Conservation (phyloP, 345 rosid species). For the Aethionema arabicum region DNA sequence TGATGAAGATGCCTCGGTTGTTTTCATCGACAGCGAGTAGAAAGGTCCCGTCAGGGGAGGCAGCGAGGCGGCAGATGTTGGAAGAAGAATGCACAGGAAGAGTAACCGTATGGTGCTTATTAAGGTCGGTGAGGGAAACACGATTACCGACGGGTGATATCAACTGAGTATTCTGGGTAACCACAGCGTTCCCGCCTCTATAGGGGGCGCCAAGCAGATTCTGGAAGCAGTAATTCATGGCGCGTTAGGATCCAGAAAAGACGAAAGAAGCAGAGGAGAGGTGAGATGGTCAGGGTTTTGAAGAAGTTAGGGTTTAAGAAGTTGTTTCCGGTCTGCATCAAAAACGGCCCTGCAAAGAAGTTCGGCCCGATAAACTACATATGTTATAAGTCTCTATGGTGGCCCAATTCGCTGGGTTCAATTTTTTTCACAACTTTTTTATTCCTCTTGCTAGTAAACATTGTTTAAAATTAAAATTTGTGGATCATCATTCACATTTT, state of each 20-base stretch:
- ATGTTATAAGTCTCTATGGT: too few relatives aligned
- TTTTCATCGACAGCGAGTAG: constrained; percentile 78
- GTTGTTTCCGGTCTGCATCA: background rate
- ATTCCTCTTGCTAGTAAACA: too few relatives aligned
- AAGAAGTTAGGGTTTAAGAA: constrained; percentile 37
- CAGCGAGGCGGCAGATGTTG: constrained; percentile 72
- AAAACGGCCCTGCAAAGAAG: too few relatives aligned
- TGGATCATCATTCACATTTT: too few relatives aligned
- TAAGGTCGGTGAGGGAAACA: constrained; percentile 82
- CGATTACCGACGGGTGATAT: constrained; percentile 92
- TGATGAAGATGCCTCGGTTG: constrained; percentile 75
- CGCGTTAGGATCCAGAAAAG: constrained; percentile 15
- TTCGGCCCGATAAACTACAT: too few relatives aligned
- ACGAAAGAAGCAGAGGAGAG: constrained; percentile 9
- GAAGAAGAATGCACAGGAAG: constrained; percentile 64
- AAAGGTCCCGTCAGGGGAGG: constrained; percentile 74
- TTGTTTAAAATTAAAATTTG: too few relatives aligned
- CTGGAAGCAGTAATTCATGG: constrained; percentile 83
- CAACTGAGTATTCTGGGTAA: constrained; percentile 61
- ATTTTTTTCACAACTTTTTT: too few relatives aligned
- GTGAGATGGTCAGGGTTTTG: constrained; percentile 12
- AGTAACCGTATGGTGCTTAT: constrained; percentile 67
- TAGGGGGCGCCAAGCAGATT: constrained; percentile 90
- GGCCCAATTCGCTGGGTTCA: too few relatives aligned
- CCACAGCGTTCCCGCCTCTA: constrained; percentile 76